Conservation (phyloP, 768 basidiomycete species). For the Pleurotus ostreatus region DNA sequence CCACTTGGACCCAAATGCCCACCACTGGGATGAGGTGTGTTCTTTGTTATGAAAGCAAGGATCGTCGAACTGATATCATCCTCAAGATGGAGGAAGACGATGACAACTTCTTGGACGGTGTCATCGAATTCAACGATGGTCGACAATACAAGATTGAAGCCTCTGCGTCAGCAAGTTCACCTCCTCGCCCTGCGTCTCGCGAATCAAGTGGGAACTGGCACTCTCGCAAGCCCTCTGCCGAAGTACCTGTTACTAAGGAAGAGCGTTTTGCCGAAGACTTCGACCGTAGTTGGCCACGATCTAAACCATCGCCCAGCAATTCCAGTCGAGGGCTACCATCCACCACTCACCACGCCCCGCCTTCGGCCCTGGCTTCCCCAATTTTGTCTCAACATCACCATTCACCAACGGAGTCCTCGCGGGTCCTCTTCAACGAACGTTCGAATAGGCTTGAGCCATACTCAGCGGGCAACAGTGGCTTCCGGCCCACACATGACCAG, state of each 20-base stretch:
- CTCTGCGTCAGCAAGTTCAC: slow-evolving; percentile 21
- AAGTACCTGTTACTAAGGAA: slow-evolving; percentile 68
- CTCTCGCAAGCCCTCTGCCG: slow-evolving; percentile 18
- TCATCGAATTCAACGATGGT: slow-evolving; percentile 96
- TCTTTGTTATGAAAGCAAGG: slow-evolving; percentile 8
- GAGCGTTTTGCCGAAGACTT: slow-evolving; percentile 93
- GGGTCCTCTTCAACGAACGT: slow-evolving; percentile 93
- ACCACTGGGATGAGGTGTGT: slow-evolving; percentile 97
- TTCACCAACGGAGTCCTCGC: slow-evolving; percentile 55
- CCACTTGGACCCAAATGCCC: slow-evolving; percentile 88
- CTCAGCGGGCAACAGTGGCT: slow-evolving; percentile 29
- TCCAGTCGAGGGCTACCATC: slow-evolving; percentile 37
- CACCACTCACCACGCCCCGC: slow-evolving; percentile 15
- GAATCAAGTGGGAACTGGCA: slow-evolving; percentile 14
- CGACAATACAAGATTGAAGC: slow-evolving; percentile 82
- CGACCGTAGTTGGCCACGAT: slow-evolving; percentile 94
- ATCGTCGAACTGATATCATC: neutral
- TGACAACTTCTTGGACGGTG: slow-evolving; percentile 81
- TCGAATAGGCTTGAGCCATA: slow-evolving; percentile 89
- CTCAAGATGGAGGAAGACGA: slow-evolving; percentile 87
- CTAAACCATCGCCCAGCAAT: slow-evolving; percentile 43
- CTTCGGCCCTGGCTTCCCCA: slow-evolving; percentile 27
- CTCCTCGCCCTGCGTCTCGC: slow-evolving; percentile 23
- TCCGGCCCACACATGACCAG: slow-evolving; percentile 31
- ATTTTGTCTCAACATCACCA: slow-evolving; percentile 31